Evolutionary conservation across 164 flowering plant species (phyloP).

Genomic region (Annona squamosa): DNA sequence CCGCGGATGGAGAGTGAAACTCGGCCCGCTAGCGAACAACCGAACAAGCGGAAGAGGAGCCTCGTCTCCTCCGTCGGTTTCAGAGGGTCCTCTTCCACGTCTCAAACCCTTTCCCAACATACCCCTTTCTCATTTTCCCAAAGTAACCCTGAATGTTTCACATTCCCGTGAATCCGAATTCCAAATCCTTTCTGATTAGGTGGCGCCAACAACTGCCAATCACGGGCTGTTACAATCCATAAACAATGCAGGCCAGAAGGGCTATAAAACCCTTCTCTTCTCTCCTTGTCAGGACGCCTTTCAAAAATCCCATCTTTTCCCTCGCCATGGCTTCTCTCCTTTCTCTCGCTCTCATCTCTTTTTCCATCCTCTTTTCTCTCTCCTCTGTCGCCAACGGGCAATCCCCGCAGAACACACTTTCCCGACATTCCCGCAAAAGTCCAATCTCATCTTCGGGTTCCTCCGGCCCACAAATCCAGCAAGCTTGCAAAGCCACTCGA

Average conservation of each 20-base stretch:
- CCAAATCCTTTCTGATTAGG: neutral
- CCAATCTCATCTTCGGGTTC: neutral
- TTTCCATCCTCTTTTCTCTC: constrained; percentile 19
- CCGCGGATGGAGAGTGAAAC: too few relatives aligned
- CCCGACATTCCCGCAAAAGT: neutral
- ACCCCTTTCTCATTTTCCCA: neutral
- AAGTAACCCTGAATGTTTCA: neutral
- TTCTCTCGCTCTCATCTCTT: constrained; percentile 23
- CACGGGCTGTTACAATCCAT: neutral
- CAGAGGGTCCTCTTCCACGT: neutral
- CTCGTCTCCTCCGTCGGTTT: neutral
- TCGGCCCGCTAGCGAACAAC: too few relatives aligned
- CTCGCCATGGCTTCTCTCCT: constrained; percentile 29
- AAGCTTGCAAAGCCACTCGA: constrained; percentile 70
- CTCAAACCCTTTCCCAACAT: neutral
- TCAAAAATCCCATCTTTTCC: constrained; percentile 11
- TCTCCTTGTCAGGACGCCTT: neutral
- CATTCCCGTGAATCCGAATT: neutral
- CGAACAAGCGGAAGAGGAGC: neutral
- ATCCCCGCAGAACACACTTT: neutral
- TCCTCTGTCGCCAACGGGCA: neutral
- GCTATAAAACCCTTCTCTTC: constrained; percentile 5
- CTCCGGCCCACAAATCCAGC: constrained; percentile 21
- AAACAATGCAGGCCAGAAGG: constrained; percentile 1
- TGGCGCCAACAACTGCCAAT: neutral